phyloP scores from a whole-genome alignment of 805 yeast species.

The Candida vaughaniae region DNA sequence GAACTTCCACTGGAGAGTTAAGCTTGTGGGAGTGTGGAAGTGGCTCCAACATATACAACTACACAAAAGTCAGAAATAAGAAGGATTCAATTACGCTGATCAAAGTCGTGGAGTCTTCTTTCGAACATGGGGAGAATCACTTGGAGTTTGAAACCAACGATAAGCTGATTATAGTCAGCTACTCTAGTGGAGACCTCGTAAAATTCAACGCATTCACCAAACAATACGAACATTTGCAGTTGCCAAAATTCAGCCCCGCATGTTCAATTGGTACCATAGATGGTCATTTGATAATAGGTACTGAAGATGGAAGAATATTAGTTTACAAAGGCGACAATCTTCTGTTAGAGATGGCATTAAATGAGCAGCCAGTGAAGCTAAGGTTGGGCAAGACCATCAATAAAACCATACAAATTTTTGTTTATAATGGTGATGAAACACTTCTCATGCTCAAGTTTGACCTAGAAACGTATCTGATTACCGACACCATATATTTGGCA shows the following conservation, averaged over 20 bases:
- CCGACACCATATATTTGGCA: slow-evolving; percentile 15
- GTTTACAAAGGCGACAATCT: slow-evolving; percentile 11
- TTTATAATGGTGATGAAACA: slow-evolving; percentile 28
- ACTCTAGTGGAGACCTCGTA: slow-evolving; percentile 34
- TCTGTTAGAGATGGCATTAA: slow-evolving; percentile 5
- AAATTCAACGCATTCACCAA: slow-evolving; percentile 19
- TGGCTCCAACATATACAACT: slow-evolving; percentile 42
- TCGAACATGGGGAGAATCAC: slow-evolving; percentile 3
- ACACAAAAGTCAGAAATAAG: slow-evolving; percentile 22
- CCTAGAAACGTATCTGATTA: slow-evolving; percentile 3
- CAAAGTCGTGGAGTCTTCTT: slow-evolving; percentile 7
- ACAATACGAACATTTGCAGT: slow-evolving; percentile 4
- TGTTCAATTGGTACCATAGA: slow-evolving; percentile 12
- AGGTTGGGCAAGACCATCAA: not conserved
- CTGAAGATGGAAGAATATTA: slow-evolving; percentile 17
- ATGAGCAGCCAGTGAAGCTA: slow-evolving; percentile 7
- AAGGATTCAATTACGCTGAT: slow-evolving; percentile 18
- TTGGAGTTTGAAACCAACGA: slow-evolving; percentile 50
- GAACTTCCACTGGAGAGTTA: slow-evolving; percentile 54
- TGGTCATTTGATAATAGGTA: slow-evolving; percentile 20
- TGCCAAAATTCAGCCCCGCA: slow-evolving; percentile 12
- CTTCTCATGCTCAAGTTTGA: slow-evolving; percentile 16
- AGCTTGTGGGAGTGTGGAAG: slow-evolving; percentile 70
- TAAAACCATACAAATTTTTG: slow-evolving; percentile 5
- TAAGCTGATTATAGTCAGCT: slow-evolving; percentile 43